A percentile compares a stretch with the other conserved stretches of the same genome.
These are phyloP conservation scores for Diaporthe citriasiana DNA, from an alignment of 2,329 filamentous ascomycete species.

Conservation along the genomic window DNA sequence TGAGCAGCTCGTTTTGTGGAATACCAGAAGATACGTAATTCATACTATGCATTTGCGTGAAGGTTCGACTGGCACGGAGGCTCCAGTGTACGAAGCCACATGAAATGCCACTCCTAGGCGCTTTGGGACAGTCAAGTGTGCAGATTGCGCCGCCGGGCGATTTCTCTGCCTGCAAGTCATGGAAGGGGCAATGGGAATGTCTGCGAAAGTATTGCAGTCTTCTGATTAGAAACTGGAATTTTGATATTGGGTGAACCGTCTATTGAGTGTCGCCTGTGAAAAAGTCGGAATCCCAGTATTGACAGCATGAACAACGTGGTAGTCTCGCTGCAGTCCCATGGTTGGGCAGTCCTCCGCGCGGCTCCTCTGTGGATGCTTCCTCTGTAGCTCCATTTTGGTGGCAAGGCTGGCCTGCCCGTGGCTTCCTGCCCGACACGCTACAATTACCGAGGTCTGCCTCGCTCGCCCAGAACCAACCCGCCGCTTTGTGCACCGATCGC, in stretches of 20 bases:
- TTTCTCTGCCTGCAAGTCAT: neutral
- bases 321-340: conserved; percentile 23
- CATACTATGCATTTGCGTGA: neutral
- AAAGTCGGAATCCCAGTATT: conserved; percentile 28
- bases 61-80: neutral
- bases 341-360: conserved; percentile 22
- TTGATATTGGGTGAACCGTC: conserved; percentile 38
- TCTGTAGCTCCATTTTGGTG: conserved; percentile 27
- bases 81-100: neutral
- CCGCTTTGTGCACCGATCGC: neutral
- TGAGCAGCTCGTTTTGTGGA: neutral
- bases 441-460: conserved; percentile 27
- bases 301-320: conserved; percentile 34
- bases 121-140: neutral
- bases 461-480: conserved; percentile 2
- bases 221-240: conserved; percentile 35
- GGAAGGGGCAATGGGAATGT: neutral
- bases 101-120: neutral
- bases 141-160: neutral
- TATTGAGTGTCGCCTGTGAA: conserved; percentile 39
- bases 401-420: conserved; percentile 7
- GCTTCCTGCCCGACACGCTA: conserved; percentile 21
- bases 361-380: conserved; percentile 10
- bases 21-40: neutral
- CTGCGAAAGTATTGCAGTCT: neutral